These are phyloP conservation scores for Diaporthe sp. DNA, from an alignment of 2,329 filamentous ascomycete genomes.

Conservation along the genomic window DNA sequence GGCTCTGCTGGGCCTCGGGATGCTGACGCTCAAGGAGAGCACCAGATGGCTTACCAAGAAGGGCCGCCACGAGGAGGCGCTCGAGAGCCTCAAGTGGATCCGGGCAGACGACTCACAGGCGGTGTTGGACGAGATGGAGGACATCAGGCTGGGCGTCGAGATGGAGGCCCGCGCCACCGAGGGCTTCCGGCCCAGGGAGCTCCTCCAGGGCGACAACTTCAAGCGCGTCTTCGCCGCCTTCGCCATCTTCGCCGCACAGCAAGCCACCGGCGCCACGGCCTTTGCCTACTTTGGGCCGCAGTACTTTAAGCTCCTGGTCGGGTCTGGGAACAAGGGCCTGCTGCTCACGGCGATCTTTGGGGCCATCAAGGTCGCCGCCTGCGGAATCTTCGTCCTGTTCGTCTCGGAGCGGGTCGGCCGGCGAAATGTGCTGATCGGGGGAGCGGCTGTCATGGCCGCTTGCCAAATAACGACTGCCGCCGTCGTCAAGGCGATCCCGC, in stretches of 20 bases:
- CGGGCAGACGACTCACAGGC: constrained; percentile 56
- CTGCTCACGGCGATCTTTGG: constrained; percentile 67
- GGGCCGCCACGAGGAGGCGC: constrained; percentile 59
- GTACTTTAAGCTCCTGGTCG: constrained; percentile 66
- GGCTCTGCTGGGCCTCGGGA: constrained; percentile 60
- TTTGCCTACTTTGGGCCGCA: constrained; percentile 69
- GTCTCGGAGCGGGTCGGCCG: constrained; percentile 63
- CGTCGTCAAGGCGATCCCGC: constrained; percentile 57
- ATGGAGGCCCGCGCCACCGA: constrained; percentile 59
- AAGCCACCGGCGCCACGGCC: constrained; percentile 67
- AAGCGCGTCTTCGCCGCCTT: constrained; percentile 58
- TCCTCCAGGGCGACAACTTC: constrained; percentile 60
- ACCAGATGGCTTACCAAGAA: constrained; percentile 64
- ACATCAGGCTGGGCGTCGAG: constrained; percentile 62
- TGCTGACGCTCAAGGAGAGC: constrained; percentile 63
- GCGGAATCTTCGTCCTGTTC: constrained; percentile 65
- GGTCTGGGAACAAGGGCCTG: constrained; percentile 58
- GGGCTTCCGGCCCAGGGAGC: constrained; percentile 57
- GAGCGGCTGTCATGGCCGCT: constrained; percentile 59
- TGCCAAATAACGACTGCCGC: constrained; percentile 60
- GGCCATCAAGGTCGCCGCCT: constrained; percentile 65
- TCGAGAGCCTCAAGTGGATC: constrained; percentile 64
- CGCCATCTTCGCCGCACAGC: constrained; percentile 64
- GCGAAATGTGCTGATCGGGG: constrained; percentile 56
- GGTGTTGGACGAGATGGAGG: constrained; percentile 60